phyloP scores from a whole-genome alignment of 345 rosid species.

The Dipteronia dyeriana region DNA sequence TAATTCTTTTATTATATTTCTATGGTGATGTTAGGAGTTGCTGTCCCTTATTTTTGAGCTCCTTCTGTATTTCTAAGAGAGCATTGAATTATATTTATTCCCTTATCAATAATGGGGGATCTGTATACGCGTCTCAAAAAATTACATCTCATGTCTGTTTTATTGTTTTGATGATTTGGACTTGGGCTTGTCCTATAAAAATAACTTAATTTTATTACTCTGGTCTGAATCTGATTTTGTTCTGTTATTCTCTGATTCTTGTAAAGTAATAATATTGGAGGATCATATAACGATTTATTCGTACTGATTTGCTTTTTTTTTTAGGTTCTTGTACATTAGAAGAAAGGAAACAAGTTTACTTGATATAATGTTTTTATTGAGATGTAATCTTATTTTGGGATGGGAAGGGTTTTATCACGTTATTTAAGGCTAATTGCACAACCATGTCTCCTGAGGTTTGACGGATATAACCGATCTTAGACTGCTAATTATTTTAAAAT shows the following conservation, averaged over 20 bases:
- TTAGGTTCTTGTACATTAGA: too few relatives aligned
- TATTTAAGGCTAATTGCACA: too few relatives aligned
- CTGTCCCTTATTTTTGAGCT: conserved; percentile 1
- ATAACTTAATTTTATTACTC: background rate
- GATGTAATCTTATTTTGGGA: too few relatives aligned
- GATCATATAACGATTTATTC: background rate
- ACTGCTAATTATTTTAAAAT: too few relatives aligned
- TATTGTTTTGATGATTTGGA: conserved; percentile 17
- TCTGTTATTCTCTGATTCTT: background rate
- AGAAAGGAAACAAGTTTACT: too few relatives aligned
- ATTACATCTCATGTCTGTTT: background rate
- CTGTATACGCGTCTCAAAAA: conserved; percentile 5
- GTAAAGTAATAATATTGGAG: background rate
- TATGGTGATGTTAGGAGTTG: conserved; percentile 1
- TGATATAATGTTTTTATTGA: too few relatives aligned
- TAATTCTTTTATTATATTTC: conserved; percentile 48
- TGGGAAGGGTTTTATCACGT: too few relatives aligned
- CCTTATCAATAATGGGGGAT: conserved; percentile 18
- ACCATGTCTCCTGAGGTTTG: too few relatives aligned
- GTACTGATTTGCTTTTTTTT: background rate
- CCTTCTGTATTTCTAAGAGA: conserved; percentile 22
- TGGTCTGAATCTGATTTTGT: background rate
- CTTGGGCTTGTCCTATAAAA: conserved; percentile 12
- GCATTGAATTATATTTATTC: conserved; percentile 26
- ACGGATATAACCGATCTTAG: too few relatives aligned